Conservation (phyloP, 176 grass and related monocot genomes). For the Musa beccarii region DNA sequence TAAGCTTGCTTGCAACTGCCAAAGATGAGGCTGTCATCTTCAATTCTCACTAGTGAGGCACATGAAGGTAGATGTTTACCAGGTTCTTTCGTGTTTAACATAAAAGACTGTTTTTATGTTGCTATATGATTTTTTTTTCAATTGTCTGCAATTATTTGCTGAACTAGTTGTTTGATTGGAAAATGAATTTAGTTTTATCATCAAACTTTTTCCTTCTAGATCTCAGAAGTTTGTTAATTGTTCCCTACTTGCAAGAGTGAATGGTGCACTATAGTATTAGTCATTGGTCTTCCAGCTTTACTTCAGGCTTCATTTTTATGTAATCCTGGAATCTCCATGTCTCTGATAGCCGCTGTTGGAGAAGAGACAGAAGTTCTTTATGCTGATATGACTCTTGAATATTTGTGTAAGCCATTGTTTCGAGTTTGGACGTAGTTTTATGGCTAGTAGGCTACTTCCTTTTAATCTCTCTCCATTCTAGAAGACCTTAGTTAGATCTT, state of each 20-base stretch:
- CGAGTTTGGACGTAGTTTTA: no score
- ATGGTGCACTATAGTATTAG: neutral
- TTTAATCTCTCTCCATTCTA: no score
- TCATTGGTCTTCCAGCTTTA: neutral
- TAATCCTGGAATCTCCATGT: neutral
- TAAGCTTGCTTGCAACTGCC: neutral
- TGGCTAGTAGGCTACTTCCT: no score
- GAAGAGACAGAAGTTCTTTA: no score
- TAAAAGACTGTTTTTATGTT: neutral
- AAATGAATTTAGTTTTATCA: neutral
- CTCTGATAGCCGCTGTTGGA: neutral
- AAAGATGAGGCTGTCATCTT: constrained; percentile 7
- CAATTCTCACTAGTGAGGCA: neutral
- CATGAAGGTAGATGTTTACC: neutral
- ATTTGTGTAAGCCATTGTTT: no score
- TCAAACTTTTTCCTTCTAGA: neutral
- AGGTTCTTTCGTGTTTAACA: neutral
- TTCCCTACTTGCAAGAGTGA: neutral
- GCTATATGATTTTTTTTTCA: neutral
- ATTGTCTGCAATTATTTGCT: neutral
- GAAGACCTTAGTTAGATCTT: no score
- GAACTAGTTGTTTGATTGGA: neutral
- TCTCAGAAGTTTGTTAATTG: neutral
- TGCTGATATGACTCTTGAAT: no score
- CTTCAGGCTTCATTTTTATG: neutral